Base-by-base conservation (phyloP, 73 alveolate species). In the Paramecium bursaria region DNA sequence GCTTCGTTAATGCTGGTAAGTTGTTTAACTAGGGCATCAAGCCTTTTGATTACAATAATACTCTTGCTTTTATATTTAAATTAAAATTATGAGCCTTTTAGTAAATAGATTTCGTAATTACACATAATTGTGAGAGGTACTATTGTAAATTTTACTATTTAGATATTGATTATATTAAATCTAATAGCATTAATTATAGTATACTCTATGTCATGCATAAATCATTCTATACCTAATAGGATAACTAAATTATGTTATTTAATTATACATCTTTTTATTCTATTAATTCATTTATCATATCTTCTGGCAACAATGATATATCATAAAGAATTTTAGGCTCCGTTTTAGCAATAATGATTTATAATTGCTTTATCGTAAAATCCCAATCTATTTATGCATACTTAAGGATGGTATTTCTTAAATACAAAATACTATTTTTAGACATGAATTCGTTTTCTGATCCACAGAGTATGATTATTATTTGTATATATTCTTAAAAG, bases 171-270 rank as follows among this genome's bases (percentile, higher is more conserved):
- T 57, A 10, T 0, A 57, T 57, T 15, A 57, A 30, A 27, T 57
- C 76, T 10, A 57, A 30, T 7, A 57, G 33, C 76, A 57, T 57
- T 57, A 57, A 57, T 57, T 57, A 30, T 26, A 57, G 33, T 9
- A 57, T 30, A 42, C 76, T 30, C 33, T 57, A 23, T 6, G 33
- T n/a, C n/a, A n/a, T n/a, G n/a, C 17, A 50, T 57, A 23, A 57
- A 25, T 15, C 33, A 57, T 30, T 57, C 76, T 9, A 50, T 30
- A 30, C 33, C 33, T 13, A 57, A 30, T 57, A 4, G 10, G 33
- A 57, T 57, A 30, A 30, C 9, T 30, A 30, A 30, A 9, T 57
- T 57, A 1, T 48, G 76, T 27, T 30, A 22, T 30, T 57, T 57
- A 17, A 57, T 19, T 23, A 30, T 27, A 17, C 27, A 27, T 29